These are phyloP conservation scores for Saccharomycopsis javanensis DNA, from an alignment of 805 yeast species.

Conservation along the genomic window DNA sequence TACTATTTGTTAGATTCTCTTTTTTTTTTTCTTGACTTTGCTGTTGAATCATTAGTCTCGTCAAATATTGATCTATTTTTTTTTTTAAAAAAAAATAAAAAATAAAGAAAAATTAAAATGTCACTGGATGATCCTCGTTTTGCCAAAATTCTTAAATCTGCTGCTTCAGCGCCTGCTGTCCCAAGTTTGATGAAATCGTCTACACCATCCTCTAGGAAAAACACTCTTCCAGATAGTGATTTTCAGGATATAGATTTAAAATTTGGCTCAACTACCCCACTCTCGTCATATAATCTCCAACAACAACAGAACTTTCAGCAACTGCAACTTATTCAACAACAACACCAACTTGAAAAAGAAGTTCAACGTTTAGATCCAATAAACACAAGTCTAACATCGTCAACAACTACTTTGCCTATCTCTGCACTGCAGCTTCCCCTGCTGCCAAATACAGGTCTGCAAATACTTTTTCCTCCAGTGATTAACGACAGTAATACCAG, in stretches of 20 bases:
- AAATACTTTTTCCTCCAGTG: not conserved
- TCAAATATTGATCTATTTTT: too few relatives aligned
- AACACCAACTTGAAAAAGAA: not conserved
- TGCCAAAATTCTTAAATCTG: not conserved
- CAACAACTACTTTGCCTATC: not conserved
- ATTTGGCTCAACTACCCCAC: not conserved
- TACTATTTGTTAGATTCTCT: too few relatives aligned
- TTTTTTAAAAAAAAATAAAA: too few relatives aligned
- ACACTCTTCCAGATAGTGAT: constrained; percentile 8
- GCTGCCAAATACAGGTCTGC: not conserved
- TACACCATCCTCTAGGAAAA: not conserved
- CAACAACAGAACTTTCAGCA: not conserved
- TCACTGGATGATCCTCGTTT: not conserved
- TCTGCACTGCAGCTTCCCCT: not conserved
- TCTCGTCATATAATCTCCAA: not conserved
- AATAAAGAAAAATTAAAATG: not conserved
- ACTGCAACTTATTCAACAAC: not conserved
- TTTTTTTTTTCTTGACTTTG: too few relatives aligned
- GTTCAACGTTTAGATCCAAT: not conserved
- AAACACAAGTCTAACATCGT: too few relatives aligned
- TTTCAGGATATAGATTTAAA: constrained; percentile 19
- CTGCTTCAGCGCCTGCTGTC: not conserved
- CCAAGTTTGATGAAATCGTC: constrained; percentile 7
- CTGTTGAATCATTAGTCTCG: too few relatives aligned
- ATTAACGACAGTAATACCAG: not conserved